phyloP scores from a whole-genome alignment of 106 monocot genomes.

The Dioscorea dumetorum region DNA sequence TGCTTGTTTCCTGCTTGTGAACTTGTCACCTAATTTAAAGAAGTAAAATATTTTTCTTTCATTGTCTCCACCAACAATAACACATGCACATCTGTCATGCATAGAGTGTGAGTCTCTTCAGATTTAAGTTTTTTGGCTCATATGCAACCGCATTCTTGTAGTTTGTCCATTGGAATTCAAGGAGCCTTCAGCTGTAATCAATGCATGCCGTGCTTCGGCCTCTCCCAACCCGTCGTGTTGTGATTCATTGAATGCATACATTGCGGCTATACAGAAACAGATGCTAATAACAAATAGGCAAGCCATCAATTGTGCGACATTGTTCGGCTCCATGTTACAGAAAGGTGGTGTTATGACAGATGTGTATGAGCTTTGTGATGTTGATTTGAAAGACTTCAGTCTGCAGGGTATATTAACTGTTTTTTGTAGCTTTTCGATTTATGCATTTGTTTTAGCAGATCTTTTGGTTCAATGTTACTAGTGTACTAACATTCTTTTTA shows the following conservation, averaged over 20 bases:
- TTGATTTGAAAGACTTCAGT: slow-evolving; percentile 97
- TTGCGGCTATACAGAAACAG: slow-evolving; percentile 67
- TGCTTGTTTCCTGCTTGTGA: too few species aligned
- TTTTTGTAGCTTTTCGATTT: background rate
- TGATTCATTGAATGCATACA: slow-evolving; percentile 66
- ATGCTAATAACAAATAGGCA: slow-evolving; percentile 99
- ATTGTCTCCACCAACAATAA: too few species aligned
- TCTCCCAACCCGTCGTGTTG: slow-evolving; percentile 69
- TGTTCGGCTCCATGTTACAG: slow-evolving; percentile 92
- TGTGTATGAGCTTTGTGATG: slow-evolving; percentile 78
- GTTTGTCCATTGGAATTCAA: slow-evolving; percentile 88
- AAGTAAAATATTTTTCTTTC: too few species aligned
- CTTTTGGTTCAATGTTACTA: too few species aligned
- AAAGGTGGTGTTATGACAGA: slow-evolving; percentile 82
- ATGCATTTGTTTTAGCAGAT: too few species aligned
- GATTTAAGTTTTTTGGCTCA: too few species aligned
- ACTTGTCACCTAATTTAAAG: too few species aligned
- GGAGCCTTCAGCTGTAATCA: slow-evolving; percentile 72
- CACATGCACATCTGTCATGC: too few species aligned
- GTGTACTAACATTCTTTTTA: too few species aligned
- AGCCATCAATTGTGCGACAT: slow-evolving; percentile 90
- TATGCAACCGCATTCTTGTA: slow-evolving; percentile 12
- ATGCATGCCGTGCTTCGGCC: slow-evolving; percentile 48
- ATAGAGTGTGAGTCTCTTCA: too few species aligned
- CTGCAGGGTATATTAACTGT: slow-evolving; percentile 60